Evolutionary conservation across 1,139 yeast genomes (phyloP), one percentile per base, ranked within the genome.

Genomic region (Geotrichum restrictum): DNA sequence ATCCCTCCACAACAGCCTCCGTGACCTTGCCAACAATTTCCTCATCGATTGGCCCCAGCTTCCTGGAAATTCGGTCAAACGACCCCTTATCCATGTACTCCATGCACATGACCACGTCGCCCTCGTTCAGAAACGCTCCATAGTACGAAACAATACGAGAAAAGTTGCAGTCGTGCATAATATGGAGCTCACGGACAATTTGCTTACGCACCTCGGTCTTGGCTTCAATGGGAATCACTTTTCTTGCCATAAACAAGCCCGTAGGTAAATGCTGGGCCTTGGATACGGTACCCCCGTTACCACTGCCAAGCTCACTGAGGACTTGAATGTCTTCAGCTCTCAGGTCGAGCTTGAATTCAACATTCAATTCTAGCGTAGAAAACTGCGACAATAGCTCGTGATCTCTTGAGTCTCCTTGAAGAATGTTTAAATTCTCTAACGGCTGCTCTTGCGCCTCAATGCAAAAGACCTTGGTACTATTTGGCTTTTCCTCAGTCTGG

Each of bases 31-130:
- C 83, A 41, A 91, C 73, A 52, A 88, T 83, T 48, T 74, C 73
- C 57, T 84, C 83, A 2, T 89, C 88, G 45, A 78, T 62, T 75
- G 86, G 52, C 73, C 85, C 70, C 34, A 70, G 64, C 34, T 69
- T 60, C 59, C 74, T 75, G 57, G 83, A 71, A 31, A 91, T 85
- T 58, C 87, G 82, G 67, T 91, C 98, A 49, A 93, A 74, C 0
- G 97, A 88, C 0, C 96, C 94, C 69, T 96, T 87, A 69, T 93
- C 95, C 80, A 93, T 87, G 68, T 88, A 91, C 68, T 93, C 98
- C 96, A 91, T 88, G 69, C 96, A 85, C 58, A 93, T 85, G 18
- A 88, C 85, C 34, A 86, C 87, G 62, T 81, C 83, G 59, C 80
- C 81, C 60, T 78, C 82, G 58, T 79, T 77, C 46, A 85, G 76